Conservation (phyloP, 2,329 filamentous ascomycete species). For the Colletotrichum sojae region DNA sequence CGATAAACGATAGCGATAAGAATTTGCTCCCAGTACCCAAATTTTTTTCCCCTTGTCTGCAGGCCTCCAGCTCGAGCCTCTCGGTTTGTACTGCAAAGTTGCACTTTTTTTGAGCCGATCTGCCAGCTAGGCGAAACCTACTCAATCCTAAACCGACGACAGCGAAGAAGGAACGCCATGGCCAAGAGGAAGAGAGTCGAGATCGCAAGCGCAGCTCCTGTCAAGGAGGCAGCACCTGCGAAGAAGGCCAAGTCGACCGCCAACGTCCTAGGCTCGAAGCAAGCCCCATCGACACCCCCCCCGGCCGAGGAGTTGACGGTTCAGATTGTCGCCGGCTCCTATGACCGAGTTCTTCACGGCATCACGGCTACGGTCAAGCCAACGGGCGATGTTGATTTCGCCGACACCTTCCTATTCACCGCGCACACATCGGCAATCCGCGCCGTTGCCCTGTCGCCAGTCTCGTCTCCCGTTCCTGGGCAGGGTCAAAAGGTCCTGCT, state of each 20-base stretch:
- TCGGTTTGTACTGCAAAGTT: constrained; percentile 2
- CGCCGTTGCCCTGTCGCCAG: constrained; percentile 87
- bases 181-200: constrained; percentile 64
- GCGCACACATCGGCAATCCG: constrained; percentile 92
- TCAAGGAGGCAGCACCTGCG: constrained; percentile 42
- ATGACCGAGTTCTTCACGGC: constrained; percentile 93
- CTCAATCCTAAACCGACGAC: constrained; percentile 17
- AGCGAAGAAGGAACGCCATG: constrained; percentile 50
- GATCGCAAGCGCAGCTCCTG: constrained; percentile 44
- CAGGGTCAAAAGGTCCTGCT: constrained; percentile 88
- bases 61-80: constrained; percentile 10
- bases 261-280: constrained; percentile 29
- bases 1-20: constrained; percentile 41
- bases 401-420: constrained; percentile 96
- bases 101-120: constrained; percentile 25
- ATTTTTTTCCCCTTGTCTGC: constrained; percentile 27
- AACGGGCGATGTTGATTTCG: constrained; percentile 71
- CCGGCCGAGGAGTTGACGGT: constrained; percentile 67
- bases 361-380: constrained; percentile 80
- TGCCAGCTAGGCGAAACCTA: constrained; percentile 15
- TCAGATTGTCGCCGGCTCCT: constrained; percentile 93
- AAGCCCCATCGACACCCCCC: constrained; percentile 18
- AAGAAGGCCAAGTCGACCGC: constrained; percentile 53
- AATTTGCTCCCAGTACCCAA: constrained; percentile 12
- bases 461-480: constrained; percentile 72